Percentiles rank a stretch among this genome's conserved stretches.
phyloP scores from a whole-genome alignment of 2,329 filamentous ascomycete genomes.

The Colletotrichum sp. region DNA sequence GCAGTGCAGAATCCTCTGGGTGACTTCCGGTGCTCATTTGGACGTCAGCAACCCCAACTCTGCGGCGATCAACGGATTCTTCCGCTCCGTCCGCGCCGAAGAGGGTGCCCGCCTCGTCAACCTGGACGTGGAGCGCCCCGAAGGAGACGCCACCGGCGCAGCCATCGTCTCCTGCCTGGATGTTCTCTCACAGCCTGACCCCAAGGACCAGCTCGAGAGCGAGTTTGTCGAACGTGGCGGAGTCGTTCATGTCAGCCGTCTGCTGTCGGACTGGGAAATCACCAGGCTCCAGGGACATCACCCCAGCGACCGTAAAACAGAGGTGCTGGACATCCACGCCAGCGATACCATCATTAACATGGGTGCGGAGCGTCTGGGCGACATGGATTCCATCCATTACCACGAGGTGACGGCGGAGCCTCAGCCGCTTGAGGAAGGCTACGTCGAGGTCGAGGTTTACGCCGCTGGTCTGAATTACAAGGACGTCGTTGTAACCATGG shows the following conservation, averaged over 20 bases:
- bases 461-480: neutral
- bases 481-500: neutral
- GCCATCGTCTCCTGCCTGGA: no score
- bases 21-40: no score
- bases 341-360: neutral
- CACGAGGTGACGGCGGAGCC: neutral
- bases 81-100: no score
- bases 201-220: no score
- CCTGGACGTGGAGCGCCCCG: accelerated
- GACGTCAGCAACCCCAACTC: no score
- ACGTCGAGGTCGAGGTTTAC: neutral
- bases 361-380: neutral
- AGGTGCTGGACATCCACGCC: neutral
- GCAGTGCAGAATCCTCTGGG: no score
- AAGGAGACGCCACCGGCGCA: accelerated
- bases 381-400: neutral
- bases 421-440: neutral
- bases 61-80: no score
- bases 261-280: neutral
- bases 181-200: no score
- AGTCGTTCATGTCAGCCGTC: neutral
- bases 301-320: neutral
- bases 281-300: neutral
- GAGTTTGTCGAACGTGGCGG: no score
- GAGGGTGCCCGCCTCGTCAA: no score